These are phyloP conservation scores for Eucalyptus cloeziana DNA, from an alignment of 345 rosid genomes.

Conservation along the genomic window DNA sequence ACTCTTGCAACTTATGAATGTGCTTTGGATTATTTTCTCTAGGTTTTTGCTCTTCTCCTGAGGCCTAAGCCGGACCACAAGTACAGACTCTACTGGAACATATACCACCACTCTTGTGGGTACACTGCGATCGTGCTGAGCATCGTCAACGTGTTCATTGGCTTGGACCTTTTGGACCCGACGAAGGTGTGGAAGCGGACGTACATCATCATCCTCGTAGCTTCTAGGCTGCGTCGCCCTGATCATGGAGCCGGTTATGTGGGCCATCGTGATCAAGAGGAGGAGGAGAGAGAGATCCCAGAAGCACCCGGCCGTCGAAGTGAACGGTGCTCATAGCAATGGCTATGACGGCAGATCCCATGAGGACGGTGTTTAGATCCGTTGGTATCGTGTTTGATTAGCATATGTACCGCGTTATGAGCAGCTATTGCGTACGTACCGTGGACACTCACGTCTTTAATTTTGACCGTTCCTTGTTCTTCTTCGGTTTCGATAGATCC, in stretches of 20 bases:
- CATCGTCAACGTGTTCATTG: conserved; percentile 58
- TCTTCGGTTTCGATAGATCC: not conserved
- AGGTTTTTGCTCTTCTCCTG: conserved; percentile 67
- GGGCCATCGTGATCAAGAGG: conserved; percentile 56
- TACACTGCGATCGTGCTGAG: conserved; percentile 48
- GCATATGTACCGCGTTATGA: not conserved
- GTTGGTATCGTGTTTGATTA: not conserved
- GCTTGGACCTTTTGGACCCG: conserved; percentile 50
- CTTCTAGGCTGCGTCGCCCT: conserved; percentile 32
- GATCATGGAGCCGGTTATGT: conserved; percentile 57
- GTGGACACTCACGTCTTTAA: not conserved
- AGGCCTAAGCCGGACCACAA: conserved; percentile 91
- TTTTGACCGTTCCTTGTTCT: not conserved
- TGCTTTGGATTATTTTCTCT: not conserved
- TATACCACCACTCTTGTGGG: conserved; percentile 74
- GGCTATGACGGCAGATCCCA: not conserved
- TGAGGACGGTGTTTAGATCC: not conserved
- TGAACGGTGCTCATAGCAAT: not conserved
- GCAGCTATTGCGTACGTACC: not conserved
- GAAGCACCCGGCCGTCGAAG: not conserved
- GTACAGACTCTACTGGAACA: conserved; percentile 73
- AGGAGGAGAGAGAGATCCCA: conserved; percentile 9
- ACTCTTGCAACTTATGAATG: not conserved
- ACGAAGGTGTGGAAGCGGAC: conserved; percentile 44
- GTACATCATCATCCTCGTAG: conserved; percentile 42